Base-by-base conservation (phyloP, 352 stramenopile species). In the Discostella stelligera region DNA sequence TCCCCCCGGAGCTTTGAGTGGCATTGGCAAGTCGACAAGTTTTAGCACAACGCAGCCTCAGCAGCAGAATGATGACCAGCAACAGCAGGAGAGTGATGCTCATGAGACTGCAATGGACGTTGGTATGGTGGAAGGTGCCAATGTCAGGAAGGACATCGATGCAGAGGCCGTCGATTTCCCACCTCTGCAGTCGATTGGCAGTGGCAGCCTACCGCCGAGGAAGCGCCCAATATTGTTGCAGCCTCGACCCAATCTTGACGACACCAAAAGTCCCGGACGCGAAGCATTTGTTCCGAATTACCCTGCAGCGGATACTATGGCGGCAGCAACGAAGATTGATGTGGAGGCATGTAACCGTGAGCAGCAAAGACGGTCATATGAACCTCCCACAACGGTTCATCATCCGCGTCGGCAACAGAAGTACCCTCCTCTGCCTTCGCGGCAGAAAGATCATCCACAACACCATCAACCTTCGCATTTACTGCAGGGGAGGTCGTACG, bases 1-100 rank as follows among this genome's bases (percentile, higher is more conserved):
- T 0, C 69, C 69, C 5, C 25, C 60, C 0, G 69, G 69, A 23
- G 71, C 69, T 9, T 55, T 77, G 49, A 78, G 70, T 39, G 62
- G 49, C 14, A 71, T 78, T 46, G 70, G 55, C 7, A 71, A 55
- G 39, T 66, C 66, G 27, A 25, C 66, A 54, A 74, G 54, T 52
- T 74, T 74, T 44, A 53, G 61, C 23, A 53, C 37, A 11, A 10
- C 37, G 7, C 37, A 44, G 11, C 37, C 37, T 44, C 37, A 44
- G 37, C 37, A 44, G 7, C 37, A 44, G 37, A 44, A 44, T 10
- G 4, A 41, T 9, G 7, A 44, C 37, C 37, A 44, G 37, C 37
- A 44, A 44, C 37, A 61, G 6, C 53, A 37, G 1, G 23, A 61
- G 10, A 27, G 30, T 0, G 21, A 14, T 16, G 21, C 18, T 41